A percentile compares a stretch with the other conserved stretches of the same genome.
Evolutionary conservation across 1,139 yeast genomes (phyloP).

Genomic region (Suhomyces taliae): DNA sequence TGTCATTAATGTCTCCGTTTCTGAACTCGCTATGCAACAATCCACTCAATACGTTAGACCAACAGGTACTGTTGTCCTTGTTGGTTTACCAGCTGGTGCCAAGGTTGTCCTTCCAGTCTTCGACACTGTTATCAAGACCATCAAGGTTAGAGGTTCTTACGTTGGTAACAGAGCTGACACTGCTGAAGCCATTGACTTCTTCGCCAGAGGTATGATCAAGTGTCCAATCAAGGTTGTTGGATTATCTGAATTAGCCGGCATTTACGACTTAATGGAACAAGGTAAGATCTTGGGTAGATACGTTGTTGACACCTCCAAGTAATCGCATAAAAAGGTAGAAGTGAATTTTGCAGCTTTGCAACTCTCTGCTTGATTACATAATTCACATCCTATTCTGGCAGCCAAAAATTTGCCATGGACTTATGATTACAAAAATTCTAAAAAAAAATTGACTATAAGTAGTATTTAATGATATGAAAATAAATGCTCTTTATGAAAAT

Average conservation of each 20-base stretch:
- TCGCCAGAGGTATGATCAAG: slow-evolving; percentile 64
- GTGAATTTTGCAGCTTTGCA: neutral
- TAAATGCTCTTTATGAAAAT: too few species aligned
- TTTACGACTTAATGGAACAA: slow-evolving; percentile 67
- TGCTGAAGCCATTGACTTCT: slow-evolving; percentile 74
- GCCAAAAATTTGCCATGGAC: neutral
- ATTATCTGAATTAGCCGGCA: slow-evolving; percentile 59
- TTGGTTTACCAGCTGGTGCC: slow-evolving; percentile 75
- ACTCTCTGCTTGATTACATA: too few species aligned
- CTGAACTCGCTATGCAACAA: slow-evolving; percentile 64
- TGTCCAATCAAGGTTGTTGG: slow-evolving; percentile 74
- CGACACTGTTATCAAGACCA: slow-evolving; percentile 63
- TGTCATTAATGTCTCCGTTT: slow-evolving; percentile 71
- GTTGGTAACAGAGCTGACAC: slow-evolving; percentile 83
- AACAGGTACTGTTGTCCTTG: slow-evolving; percentile 69
- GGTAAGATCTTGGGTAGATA: slow-evolving; percentile 75
- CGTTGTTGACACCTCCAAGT: slow-evolving; percentile 69
- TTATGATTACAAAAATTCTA: too few species aligned
- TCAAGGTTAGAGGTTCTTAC: slow-evolving; percentile 67
- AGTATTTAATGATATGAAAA: too few species aligned
- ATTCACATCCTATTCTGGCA: neutral
- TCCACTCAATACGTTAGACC: slow-evolving; percentile 66
- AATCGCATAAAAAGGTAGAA: slow-evolving; percentile 13
- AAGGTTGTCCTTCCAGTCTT: slow-evolving; percentile 64
- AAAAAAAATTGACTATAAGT: too few species aligned